Base-by-base conservation (phyloP, 1,284 basidiomycete genomes). In the Macrocystidia cucumis region DNA sequence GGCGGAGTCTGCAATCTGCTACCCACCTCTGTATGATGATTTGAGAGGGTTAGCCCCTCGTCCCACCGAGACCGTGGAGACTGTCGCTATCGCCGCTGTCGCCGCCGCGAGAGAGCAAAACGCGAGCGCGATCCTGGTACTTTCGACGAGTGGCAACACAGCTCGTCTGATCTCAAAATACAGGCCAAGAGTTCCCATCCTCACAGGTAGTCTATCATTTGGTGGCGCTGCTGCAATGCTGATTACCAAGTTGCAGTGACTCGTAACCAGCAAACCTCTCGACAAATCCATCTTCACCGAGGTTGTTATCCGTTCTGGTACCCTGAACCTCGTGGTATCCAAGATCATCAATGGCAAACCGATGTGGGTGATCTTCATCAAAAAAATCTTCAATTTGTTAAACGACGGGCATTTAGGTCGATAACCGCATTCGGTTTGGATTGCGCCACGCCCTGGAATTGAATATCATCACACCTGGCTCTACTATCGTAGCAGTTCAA, bases 241-340 rank as follows among this genome's bases (percentile, higher is more conserved):
- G 3, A 7, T 27, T 3, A 7, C 16, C 27, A 17, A 39, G 9
- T 24, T 2, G 9, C 5, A 90, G 91, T 99, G 40, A 98, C 96
- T 39, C 89, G 96, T 50, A 95, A 92, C 62, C 76, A 88, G 58
- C 89, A 95, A 66, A 98, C 95, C 12, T 78, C 95, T 6, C 88
- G 96, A 49, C 95, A 97, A 63, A 87, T 96, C 49, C 95, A 98
- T 67, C 69, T 99, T 48, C 89, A 97, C 70, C 84, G 96, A 47
- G 96, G 92, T 44, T 91, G 88, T 63, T 98, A 98, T 65, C 93
- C 95, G 21, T 91, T 97, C 78, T 88, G 82, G 78, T 99, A 98
- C 72, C 72, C 85, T 25, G 90, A 96, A 66, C 84, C 91, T 14
- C 77, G 93, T 41, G 92, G 92, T 35, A 78, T 95, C 48, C 75